Percentiles rank a stretch among this genome's conserved stretches.
Evolutionary conservation across 1,284 basidiomycete species (phyloP).

Genomic region (Laetiporus sulphureus): DNA sequence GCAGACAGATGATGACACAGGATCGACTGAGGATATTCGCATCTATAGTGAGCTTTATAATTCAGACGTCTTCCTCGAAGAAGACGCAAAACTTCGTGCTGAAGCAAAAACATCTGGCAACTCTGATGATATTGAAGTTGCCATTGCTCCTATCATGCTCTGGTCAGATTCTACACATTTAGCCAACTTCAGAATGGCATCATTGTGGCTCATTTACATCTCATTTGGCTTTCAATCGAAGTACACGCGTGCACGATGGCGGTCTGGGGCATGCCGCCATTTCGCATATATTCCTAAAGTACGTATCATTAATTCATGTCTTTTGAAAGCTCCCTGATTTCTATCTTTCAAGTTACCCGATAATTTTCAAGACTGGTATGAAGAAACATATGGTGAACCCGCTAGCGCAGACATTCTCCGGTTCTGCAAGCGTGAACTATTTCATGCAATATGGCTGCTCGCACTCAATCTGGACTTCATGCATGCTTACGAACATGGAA

Average conservation of each 20-base stretch:
- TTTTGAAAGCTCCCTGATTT: too few species aligned
- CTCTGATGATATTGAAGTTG: conserved; percentile 10
- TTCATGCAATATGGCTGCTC: conserved; percentile 17
- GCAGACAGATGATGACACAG: neutral
- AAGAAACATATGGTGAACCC: neutral
- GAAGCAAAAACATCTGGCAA: conserved; percentile 8
- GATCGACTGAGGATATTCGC: conserved; percentile 3
- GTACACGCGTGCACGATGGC: conserved; percentile 17
- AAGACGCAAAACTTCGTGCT: conserved; percentile 9
- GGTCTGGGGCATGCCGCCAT: conserved; percentile 10
- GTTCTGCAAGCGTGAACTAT: conserved; percentile 19
- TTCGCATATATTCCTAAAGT: conserved; percentile 28
- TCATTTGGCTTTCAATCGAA: conserved; percentile 18
- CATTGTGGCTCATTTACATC: conserved; percentile 10
- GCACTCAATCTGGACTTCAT: conserved; percentile 22
- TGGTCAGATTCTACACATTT: conserved; percentile 11
- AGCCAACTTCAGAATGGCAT: conserved; percentile 11
- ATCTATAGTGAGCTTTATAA: conserved; percentile 16
- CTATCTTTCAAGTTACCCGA: conserved; percentile 5
- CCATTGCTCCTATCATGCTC: conserved; percentile 10
- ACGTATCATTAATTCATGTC: too few species aligned
- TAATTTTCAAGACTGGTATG: conserved; percentile 1
- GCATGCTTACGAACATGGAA: conserved; percentile 20
- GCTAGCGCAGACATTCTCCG: conserved; percentile 9
- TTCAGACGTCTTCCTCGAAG: conserved; percentile 15